phyloP scores from a whole-genome alignment of 2,329 filamentous ascomycete species.

The Claviceps purpurea region DNA sequence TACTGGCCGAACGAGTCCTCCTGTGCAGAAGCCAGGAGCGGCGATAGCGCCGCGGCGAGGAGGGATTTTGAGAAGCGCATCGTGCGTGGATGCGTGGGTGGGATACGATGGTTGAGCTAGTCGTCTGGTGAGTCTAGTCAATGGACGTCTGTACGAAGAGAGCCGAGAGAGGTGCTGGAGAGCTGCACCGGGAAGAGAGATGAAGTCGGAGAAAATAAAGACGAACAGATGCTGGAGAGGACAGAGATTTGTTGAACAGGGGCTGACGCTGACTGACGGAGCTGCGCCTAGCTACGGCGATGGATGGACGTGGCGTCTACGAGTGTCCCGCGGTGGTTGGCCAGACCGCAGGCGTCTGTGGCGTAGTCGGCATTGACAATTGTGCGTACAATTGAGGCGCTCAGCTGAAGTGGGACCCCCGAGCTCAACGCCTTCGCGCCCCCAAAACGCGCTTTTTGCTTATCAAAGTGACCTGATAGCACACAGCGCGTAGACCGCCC shows the following conservation, averaged over 20 bases:
- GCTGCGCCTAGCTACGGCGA: no score
- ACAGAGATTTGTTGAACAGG: not conserved
- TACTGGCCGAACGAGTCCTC: constrained; percentile 41
- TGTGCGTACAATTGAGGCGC: not conserved
- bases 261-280: not conserved
- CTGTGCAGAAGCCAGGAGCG: constrained; percentile 40
- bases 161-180: no score
- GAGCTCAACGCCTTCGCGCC: not conserved
- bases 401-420: not conserved
- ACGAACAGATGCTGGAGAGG: not conserved
- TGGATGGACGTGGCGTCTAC: no score
- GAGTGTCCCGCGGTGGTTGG: no score
- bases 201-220: not conserved
- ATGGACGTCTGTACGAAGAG: not conserved
- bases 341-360: no score
- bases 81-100: constrained; percentile 10
- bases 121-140: not conserved
- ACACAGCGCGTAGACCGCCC: not conserved
- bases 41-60: constrained; percentile 36
- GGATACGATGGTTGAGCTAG: not conserved
- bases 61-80: constrained; percentile 47
- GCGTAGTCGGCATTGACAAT: no score
- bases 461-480: not conserved
- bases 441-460: no score
- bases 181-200: not conserved